These are phyloP conservation scores for Kodamaea fungicola DNA, from an alignment of 1,139 yeast species.

Conservation along the genomic window DNA sequence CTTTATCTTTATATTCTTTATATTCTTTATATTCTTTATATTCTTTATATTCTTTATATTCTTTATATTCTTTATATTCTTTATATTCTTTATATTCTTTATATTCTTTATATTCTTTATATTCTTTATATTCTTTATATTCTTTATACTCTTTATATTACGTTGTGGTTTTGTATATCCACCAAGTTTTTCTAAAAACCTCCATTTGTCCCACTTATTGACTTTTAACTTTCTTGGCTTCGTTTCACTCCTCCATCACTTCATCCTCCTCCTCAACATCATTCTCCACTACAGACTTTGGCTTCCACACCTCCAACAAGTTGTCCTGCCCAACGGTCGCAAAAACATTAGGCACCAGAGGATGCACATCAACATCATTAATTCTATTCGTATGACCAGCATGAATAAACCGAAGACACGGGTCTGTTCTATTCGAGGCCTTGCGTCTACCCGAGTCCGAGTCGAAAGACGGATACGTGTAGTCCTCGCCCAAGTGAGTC, in stretches of 20 bases:
- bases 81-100: too few species aligned
- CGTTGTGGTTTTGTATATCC: too few species aligned
- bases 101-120: too few species aligned
- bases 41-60: too few species aligned
- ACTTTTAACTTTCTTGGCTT: background rate
- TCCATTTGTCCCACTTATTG: too few species aligned
- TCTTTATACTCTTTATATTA: too few species aligned
- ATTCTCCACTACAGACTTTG: constrained; percentile 37
- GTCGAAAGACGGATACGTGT: constrained; percentile 28
- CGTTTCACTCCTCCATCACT: constrained; percentile 14
- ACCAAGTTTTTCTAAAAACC: too few species aligned
- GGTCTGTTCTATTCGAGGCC: constrained; percentile 44
- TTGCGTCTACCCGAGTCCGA: constrained; percentile 25
- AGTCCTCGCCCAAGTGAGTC: constrained; percentile 43
- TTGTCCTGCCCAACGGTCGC: constrained; percentile 53
- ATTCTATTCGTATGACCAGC: constrained; percentile 58
- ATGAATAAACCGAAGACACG: constrained; percentile 56
- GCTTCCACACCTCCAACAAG: constrained; percentile 53
- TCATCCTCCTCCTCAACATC: constrained; percentile 42
- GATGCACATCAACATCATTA: constrained; percentile 51
- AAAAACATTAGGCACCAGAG: constrained; percentile 36
- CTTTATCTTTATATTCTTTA: too few species aligned
- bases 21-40: too few species aligned
- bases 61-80: too few species aligned
- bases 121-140: too few species aligned